Conservation (phyloP, 2,329 filamentous ascomycete species). For the Nothophoma quercina region DNA sequence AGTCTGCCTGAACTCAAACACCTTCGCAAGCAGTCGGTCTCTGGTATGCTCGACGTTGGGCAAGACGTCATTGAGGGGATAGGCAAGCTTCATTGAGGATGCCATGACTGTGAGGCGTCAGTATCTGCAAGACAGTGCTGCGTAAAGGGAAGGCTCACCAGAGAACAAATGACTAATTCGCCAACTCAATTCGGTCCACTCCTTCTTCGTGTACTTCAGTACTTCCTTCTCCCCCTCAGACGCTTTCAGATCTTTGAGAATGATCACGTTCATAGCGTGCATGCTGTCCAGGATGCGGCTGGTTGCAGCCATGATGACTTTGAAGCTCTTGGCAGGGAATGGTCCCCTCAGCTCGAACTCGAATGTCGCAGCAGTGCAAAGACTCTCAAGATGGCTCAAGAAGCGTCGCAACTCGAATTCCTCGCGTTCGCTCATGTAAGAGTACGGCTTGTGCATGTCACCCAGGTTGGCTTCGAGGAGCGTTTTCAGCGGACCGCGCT, state of each 20-base stretch:
- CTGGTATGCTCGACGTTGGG: slow-evolving; percentile 82
- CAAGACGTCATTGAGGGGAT: slow-evolving; percentile 87
- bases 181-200: slow-evolving; percentile 81
- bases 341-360: slow-evolving; percentile 91
- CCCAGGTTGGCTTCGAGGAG: slow-evolving; percentile 57
- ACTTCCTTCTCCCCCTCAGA: slow-evolving; percentile 83
- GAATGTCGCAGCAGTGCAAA: slow-evolving; percentile 75
- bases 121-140: neutral
- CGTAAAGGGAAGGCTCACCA: slow-evolving; percentile 49
- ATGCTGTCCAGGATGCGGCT: slow-evolving; percentile 90
- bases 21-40: slow-evolving; percentile 83
- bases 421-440: slow-evolving; percentile 88
- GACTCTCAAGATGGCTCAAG: slow-evolving; percentile 72
- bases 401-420: slow-evolving; percentile 88
- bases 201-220: slow-evolving; percentile 77
- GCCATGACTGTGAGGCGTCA: slow-evolving; percentile 70
- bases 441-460: slow-evolving; percentile 36
- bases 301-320: slow-evolving; percentile 78
- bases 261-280: slow-evolving; percentile 94
- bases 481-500: slow-evolving; percentile 83
- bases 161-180: slow-evolving; percentile 87
- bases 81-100: slow-evolving; percentile 92
- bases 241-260: slow-evolving; percentile 77
- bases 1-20: slow-evolving; percentile 84
- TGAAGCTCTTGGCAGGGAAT: slow-evolving; percentile 78